Evolutionary conservation across 208 protist species (phyloP), one percentile per base, ranked within the genome.

Genomic region (Leptomonas seymouri): DNA sequence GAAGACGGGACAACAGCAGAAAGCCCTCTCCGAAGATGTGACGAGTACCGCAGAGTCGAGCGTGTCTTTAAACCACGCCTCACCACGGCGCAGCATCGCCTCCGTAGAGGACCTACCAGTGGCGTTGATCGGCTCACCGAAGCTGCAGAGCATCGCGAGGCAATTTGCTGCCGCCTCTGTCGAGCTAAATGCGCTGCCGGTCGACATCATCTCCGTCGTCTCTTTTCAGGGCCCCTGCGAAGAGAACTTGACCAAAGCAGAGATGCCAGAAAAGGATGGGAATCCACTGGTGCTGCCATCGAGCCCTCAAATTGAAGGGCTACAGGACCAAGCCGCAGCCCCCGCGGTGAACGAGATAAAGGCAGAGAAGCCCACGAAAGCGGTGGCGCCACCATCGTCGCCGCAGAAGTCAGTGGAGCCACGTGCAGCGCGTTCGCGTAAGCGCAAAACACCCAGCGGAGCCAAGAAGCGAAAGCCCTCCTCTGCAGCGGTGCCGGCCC

Each of bases 1-100:
- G 30, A 55, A 67, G 30, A 34, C 46, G 20, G 4, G 9, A n/a
- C 61, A 63, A 27, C 57, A 55, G 61, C 25, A 45, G 48, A n/a
- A 28, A 9, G 31, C 34, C 23, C 9, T 67, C 5, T 45, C 31
- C 23, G 49, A 57, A 30, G 48, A 57, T 12, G 46, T 48, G 31
- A 31, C 46, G 49, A 57, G 61, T 48, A 57, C 34, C 61, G 16
- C 57, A 0, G 48, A 44, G 34, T 21, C 48, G 20, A 46, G 49
- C 49, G 36, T 8, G 48, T 67, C 61, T 15, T 57, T 57, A 46
- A 53, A 2, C 30, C n/a, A 48, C 31, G 34, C 49, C 25, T 67
- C 61, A 0, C 48, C 48, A 7, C 61, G 61, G 23, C 61, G 16
- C 61, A 67, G 61, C 48, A 15, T 48, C 21, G 61, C 34, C 0